Base-by-base conservation (phyloP, 176 grass and related monocot species). In the Oropetium thomaeum region DNA sequence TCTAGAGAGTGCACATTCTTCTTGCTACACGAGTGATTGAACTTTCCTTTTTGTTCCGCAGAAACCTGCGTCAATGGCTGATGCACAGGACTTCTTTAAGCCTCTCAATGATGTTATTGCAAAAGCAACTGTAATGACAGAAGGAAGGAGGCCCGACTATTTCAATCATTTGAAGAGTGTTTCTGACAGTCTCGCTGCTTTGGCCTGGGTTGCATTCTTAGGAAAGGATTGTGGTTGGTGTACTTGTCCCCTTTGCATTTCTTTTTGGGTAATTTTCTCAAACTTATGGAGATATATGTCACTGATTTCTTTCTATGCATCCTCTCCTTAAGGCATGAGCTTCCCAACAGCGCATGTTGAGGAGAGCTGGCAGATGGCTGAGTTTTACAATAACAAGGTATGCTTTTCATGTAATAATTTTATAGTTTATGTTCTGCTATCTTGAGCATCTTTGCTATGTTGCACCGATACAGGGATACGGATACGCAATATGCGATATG, bases 351-450 rank as follows among this genome's bases (percentile, higher is more conserved):
- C 96, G 78, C 96, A 99, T 87, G 87, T 96, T 34, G 96, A 99
- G 82, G 96, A 99, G 83, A 88, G 75, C 67, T 99, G 96, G 96
- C 96, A 99, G 87, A 96, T 92, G 87, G 92, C 96, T 74, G 96
- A 99, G 80, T 99, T 99, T 73, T 99, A 96, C 54, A 96, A 92
- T 79, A 99, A 99, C 70, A 99, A 99, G 96, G 96, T 99, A 95
- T 43, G 8, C 37, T 19, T 79, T 66, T 80, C 52, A 25, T 69
- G 31, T 22, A 5, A 44, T 13, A 8, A 52, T 71, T 44, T 55
- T 25, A 3, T n/a, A 57, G 4, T 70, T 28, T 77, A 13, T 75
- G 19, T 61, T 51, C 43, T 26, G 16, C 10, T 54, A 38, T 43
- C 22, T 64, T 15, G 11, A 30, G 13, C 13, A 74, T 69, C 32